Base-by-base conservation (phyloP, 345 rosid species). In the Excoecaria agallocha region DNA sequence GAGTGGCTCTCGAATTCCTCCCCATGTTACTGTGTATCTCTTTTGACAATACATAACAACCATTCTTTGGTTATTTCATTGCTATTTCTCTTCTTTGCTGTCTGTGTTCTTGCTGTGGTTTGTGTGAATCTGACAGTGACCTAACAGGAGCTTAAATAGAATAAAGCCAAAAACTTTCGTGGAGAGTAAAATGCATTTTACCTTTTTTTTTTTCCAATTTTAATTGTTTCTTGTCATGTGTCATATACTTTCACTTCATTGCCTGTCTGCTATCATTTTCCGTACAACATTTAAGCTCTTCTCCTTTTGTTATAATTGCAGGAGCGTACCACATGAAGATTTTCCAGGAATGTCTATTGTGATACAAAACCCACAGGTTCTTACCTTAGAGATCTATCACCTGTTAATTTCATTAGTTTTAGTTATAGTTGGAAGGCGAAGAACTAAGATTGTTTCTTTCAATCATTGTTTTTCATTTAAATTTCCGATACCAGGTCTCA, bases 341-440 rank as follows among this genome's bases (percentile, higher is more conserved):
- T 72, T 85, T 46, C 88, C 88, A 11, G 94, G 86, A 82, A 82
- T 20, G 45, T 85, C 83, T 24, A 81, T 95, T 25, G 90, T 76
- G 77, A 82, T 93, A 74, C 83, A 87, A 66, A 82, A 87, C 6
- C 79, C 89, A 0, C 77, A 91, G 93, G 98, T 94, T 50, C 17
- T 41, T 57, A 22, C 39, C 49, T 37, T n/a, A 35, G 15, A 49
- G 12, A 54, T 39, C 51, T 49, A 22, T 64, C 70, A 5, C 35
- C 19, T 19, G 25, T 56, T 38, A 12, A 58, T 59, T 49, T 0
- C 38, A 2, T 56, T 54, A 19, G 59, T 48, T 13, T n/a, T n/a
- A 5, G 50, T 43, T 37, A 55, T 56, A 20, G 8, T 45, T 10
- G 39, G 70, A 64, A 12, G 48, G 15, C 12, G 17, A 41, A 17